These are phyloP conservation scores for Phyllostachys edulis DNA, from an alignment of 176 grass and related monocot species.

Conservation along the genomic window DNA sequence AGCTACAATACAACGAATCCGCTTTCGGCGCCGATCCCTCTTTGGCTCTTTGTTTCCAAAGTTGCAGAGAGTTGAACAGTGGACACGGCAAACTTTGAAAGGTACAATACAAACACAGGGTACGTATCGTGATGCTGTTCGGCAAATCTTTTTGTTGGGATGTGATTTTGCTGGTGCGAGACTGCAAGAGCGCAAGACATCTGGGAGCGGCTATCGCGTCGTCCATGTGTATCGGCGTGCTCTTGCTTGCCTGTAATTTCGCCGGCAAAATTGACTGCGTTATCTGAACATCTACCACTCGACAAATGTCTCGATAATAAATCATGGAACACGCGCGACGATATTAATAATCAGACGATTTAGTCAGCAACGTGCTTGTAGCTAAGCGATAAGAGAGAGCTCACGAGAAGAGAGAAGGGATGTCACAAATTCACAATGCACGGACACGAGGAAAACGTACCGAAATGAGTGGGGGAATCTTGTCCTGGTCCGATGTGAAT, in stretches of 20 bases:
- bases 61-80: neutral
- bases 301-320: constrained; percentile 23
- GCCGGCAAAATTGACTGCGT: constrained; percentile 24
- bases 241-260: constrained; percentile 4
- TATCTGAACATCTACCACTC: neutral
- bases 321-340: neutral
- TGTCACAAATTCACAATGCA: neutral
- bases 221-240: constrained; percentile 5
- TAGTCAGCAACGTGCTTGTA: constrained; percentile 25
- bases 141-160: constrained; percentile 6
- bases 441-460: neutral
- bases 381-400: constrained; percentile 22
- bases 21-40: constrained; percentile 20
- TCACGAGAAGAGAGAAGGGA: constrained; percentile 27
- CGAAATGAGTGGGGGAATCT: constrained; percentile 53
- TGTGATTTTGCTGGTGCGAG: neutral
- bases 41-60: neutral
- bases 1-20: constrained; percentile 9
- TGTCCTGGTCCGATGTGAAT: constrained; percentile 1
- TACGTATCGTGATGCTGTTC: neutral
- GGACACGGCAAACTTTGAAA: neutral
- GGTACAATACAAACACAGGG: neutral
- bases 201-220: neutral
- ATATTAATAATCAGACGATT: neutral
- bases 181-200: neutral